These are phyloP conservation scores for Eucalyptus caleyi DNA, from an alignment of 345 rosid species.

Conservation along the genomic window DNA sequence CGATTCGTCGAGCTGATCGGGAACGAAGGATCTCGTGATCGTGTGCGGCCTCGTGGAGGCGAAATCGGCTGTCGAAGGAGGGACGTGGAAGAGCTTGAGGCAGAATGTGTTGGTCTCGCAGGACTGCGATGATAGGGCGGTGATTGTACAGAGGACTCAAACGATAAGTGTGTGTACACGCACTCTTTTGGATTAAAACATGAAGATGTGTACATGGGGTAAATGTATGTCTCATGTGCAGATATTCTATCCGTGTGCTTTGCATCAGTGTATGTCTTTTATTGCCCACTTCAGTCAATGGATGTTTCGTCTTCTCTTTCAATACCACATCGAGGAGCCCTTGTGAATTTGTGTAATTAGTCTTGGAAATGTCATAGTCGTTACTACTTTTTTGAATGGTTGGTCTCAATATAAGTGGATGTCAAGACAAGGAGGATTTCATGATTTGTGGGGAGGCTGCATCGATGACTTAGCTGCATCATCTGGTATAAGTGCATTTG, in stretches of 20 bases:
- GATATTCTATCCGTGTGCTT: not conserved
- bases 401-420: not conserved
- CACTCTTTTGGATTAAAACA: no score
- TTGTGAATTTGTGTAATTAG: not conserved
- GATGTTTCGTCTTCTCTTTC: not conserved
- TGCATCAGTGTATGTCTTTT: not conserved
- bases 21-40: slow-evolving; percentile 25
- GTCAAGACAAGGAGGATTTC: not conserved
- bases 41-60: slow-evolving; percentile 51
- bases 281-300: not conserved
- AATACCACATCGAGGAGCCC: not conserved
- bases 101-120: slow-evolving; percentile 31
- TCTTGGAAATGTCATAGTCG: not conserved
- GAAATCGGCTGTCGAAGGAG: slow-evolving; percentile 25
- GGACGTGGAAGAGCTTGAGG: slow-evolving; percentile 15
- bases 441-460: not conserved
- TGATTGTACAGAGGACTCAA: slow-evolving; percentile 60
- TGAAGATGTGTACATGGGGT: no score
- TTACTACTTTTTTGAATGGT: not conserved
- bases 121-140: slow-evolving; percentile 66
- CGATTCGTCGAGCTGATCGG: not conserved
- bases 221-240: not conserved
- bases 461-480: not conserved
- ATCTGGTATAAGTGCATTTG: not conserved
- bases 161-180: slow-evolving; percentile 10